phyloP scores from a whole-genome alignment of 2,329 filamentous ascomycete genomes.

The Ascochyta koolunga region DNA sequence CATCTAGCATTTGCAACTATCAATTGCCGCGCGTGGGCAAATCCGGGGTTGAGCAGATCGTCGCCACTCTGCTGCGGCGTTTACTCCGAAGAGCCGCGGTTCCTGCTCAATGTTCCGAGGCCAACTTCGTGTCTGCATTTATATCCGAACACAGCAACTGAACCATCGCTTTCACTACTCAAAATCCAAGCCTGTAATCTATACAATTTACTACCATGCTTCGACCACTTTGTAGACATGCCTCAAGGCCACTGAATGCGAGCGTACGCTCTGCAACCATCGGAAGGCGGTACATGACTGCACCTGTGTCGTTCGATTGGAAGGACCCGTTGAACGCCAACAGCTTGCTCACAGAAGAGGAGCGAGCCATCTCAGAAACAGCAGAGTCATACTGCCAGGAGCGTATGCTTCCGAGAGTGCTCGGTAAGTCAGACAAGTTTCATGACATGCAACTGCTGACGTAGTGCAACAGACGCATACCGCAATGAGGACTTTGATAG shows the following conservation, averaged over 20 bases:
- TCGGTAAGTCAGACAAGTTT: conserved; percentile 63
- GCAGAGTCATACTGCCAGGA: conserved; percentile 96
- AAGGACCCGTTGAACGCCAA: conserved; percentile 81
- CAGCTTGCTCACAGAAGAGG: conserved; percentile 84
- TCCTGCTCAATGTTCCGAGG: conserved; percentile 28
- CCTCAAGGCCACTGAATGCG: conserved; percentile 48
- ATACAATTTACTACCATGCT: conserved; percentile 47
- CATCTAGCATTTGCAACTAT: background rate
- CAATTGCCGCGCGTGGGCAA: background rate
- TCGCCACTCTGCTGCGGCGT: conserved; percentile 28
- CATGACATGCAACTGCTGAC: conserved; percentile 11
- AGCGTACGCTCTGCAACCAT: conserved; percentile 34
- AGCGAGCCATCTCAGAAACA: conserved; percentile 86
- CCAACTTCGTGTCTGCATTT: conserved; percentile 17
- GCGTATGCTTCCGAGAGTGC: conserved; percentile 79
- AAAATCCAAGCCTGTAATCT: background rate
- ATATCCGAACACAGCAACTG: conserved; percentile 7
- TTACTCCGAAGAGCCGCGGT: conserved; percentile 34
- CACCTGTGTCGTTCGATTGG: conserved; percentile 76
- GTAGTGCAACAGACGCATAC: conserved; percentile 71
- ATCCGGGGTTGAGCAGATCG: conserved; percentile 12
- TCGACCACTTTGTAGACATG: conserved; percentile 49
- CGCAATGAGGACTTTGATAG: conserved; percentile 85
- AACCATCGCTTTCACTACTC: background rate
- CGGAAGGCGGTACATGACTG: conserved; percentile 50